Conservation (phyloP, 1,284 basidiomycete genomes). For the Tilletia walkeri region DNA sequence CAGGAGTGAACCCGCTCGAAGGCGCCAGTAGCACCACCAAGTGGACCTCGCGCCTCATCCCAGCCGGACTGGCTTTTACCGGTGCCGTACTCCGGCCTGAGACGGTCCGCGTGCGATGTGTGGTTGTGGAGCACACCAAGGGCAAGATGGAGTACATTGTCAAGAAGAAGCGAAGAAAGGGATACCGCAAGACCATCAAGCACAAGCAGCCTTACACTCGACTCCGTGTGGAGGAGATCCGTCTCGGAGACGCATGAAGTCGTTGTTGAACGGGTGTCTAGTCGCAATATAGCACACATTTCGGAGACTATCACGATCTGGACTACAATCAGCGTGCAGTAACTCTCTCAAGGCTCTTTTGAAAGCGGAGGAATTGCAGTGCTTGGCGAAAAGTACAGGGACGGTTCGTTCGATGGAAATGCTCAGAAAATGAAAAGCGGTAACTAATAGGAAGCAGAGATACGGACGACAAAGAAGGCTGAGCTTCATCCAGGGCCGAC, state of each 20-base stretch:
- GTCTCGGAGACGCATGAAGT: constrained; percentile 30
- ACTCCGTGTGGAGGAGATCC: constrained; percentile 53
- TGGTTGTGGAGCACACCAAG: constrained; percentile 94
- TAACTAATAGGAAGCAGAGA: no score
- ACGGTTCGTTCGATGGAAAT: neutral
- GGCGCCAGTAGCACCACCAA: constrained; percentile 21
- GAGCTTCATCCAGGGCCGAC: constrained; percentile 9
- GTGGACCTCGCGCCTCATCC: constrained; percentile 43
- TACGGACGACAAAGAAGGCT: no score
- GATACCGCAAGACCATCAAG: constrained; percentile 77
- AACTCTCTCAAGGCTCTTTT: no score
- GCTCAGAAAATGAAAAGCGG: neutral
- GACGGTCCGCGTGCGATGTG: constrained; percentile 72
- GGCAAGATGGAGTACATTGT: constrained; percentile 83
- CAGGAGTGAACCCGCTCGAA: constrained; percentile 12
- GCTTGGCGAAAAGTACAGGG: neutral
- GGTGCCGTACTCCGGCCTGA: constrained; percentile 36
- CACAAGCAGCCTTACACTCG: constrained; percentile 93
- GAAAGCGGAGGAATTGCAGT: neutral
- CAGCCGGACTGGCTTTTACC: constrained; percentile 46
- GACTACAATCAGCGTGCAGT: no score
- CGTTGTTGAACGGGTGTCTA: neutral
- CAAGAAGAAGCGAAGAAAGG: constrained; percentile 97
- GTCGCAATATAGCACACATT: neutral
- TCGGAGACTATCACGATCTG: no score